Evolutionary conservation across 2,329 filamentous ascomycete species (phyloP), one percentile per base, ranked within the genome.

Genomic region (Ophiocordyceps sinensis): DNA sequence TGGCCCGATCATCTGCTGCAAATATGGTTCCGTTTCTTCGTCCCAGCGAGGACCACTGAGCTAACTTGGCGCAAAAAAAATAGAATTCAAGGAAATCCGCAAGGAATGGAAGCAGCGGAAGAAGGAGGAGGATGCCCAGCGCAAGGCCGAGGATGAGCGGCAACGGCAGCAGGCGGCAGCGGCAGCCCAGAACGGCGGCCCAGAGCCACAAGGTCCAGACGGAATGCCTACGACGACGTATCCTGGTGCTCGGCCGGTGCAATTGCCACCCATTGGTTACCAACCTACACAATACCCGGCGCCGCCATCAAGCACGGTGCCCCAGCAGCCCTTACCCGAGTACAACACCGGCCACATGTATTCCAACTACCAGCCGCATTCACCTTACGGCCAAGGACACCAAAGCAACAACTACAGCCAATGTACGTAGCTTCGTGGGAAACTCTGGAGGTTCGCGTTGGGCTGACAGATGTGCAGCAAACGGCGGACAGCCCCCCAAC

Each of bases 51-150:
- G 15, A 8, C 32, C 5, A 35, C 15, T 3, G 15, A 47, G 58
- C 46, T 51, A 48, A 44, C 32, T 9, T 7, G n/a, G 10, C 1
- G 8, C 5, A 43, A 46, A 54, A 49, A 43, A 46, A 54, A 49
- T 56, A 96, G 91, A 96, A 63, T 96, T 98, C 68, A 98, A 98
- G 61, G 91, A 98, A 57, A 95, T 96, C 45, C 84, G 91, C 48
- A 96, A 96, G 59, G 89, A 96, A 58, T 98, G 91, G 91, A 98
- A 96, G 68, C 85, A 85, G 32, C 86, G 91, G 56, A 96, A 96
- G 77, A 98, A 98, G 85, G 91, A 96, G 61, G 89, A 96, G 53
- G 89, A 96, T 50, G 81, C 81, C 40, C 73, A 78, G 52, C 84
- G 88, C 56, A 95, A 95, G 69, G 83, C 82, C 12, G 85, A 88